Conservation (phyloP, 805 yeast species). For the Ogataea paradorogensis region DNA sequence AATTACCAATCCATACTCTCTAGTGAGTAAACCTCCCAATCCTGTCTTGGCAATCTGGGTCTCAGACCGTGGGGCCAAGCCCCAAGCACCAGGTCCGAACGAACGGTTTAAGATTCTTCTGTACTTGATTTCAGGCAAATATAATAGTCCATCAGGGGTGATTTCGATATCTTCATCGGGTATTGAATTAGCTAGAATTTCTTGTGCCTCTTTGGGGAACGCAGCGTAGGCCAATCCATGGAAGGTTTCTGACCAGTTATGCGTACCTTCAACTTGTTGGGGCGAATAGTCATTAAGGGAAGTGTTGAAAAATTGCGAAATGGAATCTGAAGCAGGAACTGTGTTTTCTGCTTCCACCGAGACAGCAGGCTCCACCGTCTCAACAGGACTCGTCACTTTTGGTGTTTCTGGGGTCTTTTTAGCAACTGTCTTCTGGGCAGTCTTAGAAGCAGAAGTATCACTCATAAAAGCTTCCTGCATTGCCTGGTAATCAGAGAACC, state of each 20-base stretch:
- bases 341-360: neutral
- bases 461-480: slow-evolving; percentile 33
- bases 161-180: slow-evolving; percentile 78
- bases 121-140: slow-evolving; percentile 93
- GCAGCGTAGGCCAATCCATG: slow-evolving; percentile 83
- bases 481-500: slow-evolving; percentile 22
- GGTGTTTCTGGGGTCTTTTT: slow-evolving; percentile 1
- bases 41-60: slow-evolving; percentile 62
- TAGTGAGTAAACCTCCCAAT: slow-evolving; percentile 51
- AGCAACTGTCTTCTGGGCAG: slow-evolving; percentile 6
- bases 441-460: neutral
- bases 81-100: slow-evolving; percentile 99
- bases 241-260: slow-evolving; percentile 85
- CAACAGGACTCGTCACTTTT: neutral
- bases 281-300: slow-evolving; percentile 27
- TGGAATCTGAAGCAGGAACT: slow-evolving; percentile 3
- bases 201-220: slow-evolving; percentile 58
- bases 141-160: slow-evolving; percentile 91
- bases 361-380: slow-evolving; percentile 1
- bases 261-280: slow-evolving; percentile 22
- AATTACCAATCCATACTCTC: slow-evolving; percentile 88
- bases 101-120: slow-evolving; percentile 84
- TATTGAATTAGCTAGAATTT: slow-evolving; percentile 61
- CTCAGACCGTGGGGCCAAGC: slow-evolving; percentile 88
- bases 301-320: slow-evolving; percentile 17